phyloP scores from a whole-genome alignment of 495 filamentous ascomycete species.

The Poronia punctata region DNA sequence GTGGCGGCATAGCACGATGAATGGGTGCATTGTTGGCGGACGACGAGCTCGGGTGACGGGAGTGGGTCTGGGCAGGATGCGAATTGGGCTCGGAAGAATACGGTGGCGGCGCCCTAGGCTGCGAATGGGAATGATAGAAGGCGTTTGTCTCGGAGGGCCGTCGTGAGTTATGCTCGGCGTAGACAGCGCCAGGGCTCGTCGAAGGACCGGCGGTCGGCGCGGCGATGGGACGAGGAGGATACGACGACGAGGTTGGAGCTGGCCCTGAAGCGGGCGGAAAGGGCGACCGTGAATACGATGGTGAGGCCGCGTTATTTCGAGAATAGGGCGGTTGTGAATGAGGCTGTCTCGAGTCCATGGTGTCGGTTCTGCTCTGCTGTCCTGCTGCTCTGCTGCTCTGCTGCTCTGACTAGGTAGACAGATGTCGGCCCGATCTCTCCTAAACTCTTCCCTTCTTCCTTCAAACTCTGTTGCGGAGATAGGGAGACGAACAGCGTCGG shows the following conservation, averaged over 20 bases:
- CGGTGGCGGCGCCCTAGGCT: constrained; percentile 29
- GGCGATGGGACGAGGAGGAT: constrained; percentile 20
- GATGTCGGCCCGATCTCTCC: too few species aligned
- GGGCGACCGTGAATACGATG: constrained; percentile 26
- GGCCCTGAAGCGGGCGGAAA: constrained; percentile 22
- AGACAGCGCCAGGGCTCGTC: constrained; percentile 21
- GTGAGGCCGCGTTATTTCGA: constrained; percentile 29
- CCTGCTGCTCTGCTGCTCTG: too few species aligned
- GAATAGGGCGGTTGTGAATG: constrained; percentile 33
- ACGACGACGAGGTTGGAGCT: constrained; percentile 22
- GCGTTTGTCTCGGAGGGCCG: constrained; percentile 40
- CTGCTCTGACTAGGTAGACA: too few species aligned
- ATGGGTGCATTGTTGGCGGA: constrained; percentile 39
- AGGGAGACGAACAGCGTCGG: not conserved
- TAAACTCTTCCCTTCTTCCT: too few species aligned
- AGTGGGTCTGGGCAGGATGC: constrained; percentile 37
- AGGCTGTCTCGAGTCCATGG: constrained; percentile 35
- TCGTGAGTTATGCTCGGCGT: constrained; percentile 40
- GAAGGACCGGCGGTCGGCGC: too few species aligned
- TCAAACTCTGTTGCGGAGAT: too few species aligned
- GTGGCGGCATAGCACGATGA: constrained; percentile 46
- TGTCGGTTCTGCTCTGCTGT: not conserved
- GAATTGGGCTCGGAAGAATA: constrained; percentile 41
- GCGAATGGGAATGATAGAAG: constrained; percentile 31
- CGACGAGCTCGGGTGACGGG: constrained; percentile 48